Base-by-base conservation (phyloP, 2,329 filamentous ascomycete species). In the Lecanicillium sp. region DNA sequence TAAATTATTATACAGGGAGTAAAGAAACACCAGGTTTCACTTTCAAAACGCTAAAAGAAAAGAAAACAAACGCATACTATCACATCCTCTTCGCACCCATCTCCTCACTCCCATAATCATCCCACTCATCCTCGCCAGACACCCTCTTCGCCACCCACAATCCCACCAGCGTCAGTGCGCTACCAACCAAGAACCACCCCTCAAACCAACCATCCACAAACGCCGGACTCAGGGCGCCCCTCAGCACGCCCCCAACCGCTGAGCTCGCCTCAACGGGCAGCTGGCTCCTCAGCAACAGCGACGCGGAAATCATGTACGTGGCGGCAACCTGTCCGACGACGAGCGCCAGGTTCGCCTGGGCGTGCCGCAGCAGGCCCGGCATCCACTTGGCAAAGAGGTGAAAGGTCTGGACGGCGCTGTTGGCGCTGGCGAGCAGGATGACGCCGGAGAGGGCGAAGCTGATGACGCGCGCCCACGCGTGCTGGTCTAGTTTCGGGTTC, bases 341-440 rank as follows among this genome's bases (percentile, higher is more conserved):
- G 11, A 94, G 72, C 2, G 87, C 84, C 27, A 92, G 70, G 53
- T 88, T 88, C 9, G 84, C 83, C 54, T 84, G 84, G 4, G 81
- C 79, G 49, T 84, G 82, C 46, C 80, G 77, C 9, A 88, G 65
- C n/a, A 90, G 59, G 5, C 70, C 69, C 0, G 87, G 87, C 8
- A 79, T 72, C 65, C 86, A 84, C 47, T 81, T 81, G 4, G 83
- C 77, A 53, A 94, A 86, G 39, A 94, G 72, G 48, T 83, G 80
- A 50, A 90, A 84, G 0, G 87, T 94, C 57, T 92, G 87, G n/a
- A 89, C 68, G 14, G 86, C 87, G 41, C 81, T 84, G 58, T 83
- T 87, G 60, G 88, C 87, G 40, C 83, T 87, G 3, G 84, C 81
- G 13, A 87, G 70, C 17, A 94, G 79, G 57, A 94, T 92, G 36